phyloP scores from a whole-genome alignment of 1,284 basidiomycete species.

The Trametes hirsuta region DNA sequence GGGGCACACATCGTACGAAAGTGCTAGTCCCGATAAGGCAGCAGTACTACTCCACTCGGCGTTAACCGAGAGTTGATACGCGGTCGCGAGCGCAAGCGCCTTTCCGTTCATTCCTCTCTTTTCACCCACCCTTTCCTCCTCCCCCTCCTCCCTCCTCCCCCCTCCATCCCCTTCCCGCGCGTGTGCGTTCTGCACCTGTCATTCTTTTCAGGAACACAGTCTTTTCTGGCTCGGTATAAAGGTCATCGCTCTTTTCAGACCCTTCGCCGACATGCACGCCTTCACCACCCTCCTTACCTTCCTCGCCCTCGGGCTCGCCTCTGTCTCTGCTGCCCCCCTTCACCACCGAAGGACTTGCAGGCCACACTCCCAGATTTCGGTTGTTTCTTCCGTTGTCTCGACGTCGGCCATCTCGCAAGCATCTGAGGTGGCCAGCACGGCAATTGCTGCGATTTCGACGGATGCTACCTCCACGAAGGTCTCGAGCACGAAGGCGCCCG shows the following conservation, averaged over 20 bases:
- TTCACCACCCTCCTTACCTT: slow-evolving; percentile 29
- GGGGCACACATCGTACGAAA: not conserved
- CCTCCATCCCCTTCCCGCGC: slow-evolving; percentile 8
- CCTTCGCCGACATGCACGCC: slow-evolving; percentile 24
- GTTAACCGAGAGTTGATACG: slow-evolving; percentile 3
- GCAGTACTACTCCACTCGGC: slow-evolving; percentile 8
- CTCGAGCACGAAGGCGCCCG: slow-evolving; percentile 6
- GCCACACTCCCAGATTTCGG: slow-evolving; percentile 2
- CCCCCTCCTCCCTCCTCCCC: slow-evolving; percentile 3
- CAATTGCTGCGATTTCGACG: slow-evolving; percentile 4
- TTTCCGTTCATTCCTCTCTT: slow-evolving; percentile 6
- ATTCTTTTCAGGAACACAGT: slow-evolving; percentile 23
- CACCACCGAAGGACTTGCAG: slow-evolving; percentile 18
- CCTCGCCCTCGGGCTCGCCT: slow-evolving; percentile 24
- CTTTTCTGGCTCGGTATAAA: slow-evolving; percentile 15
- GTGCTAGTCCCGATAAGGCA: not conserved
- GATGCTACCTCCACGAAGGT: slow-evolving; percentile 1
- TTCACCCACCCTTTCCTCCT: not conserved
- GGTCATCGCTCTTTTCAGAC: slow-evolving; percentile 12
- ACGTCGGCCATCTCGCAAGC: slow-evolving; percentile 1
- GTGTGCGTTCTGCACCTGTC: slow-evolving; percentile 21
- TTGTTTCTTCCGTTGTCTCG: not conserved
- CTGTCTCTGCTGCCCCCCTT: slow-evolving; percentile 25
- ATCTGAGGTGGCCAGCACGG: slow-evolving; percentile 2
- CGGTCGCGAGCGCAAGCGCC: not conserved